Percentiles rank a stretch among this genome's conserved stretches.
Evolutionary conservation across 352 stramenopile species (phyloP).

Genomic region (Phytophthora tubulina): DNA sequence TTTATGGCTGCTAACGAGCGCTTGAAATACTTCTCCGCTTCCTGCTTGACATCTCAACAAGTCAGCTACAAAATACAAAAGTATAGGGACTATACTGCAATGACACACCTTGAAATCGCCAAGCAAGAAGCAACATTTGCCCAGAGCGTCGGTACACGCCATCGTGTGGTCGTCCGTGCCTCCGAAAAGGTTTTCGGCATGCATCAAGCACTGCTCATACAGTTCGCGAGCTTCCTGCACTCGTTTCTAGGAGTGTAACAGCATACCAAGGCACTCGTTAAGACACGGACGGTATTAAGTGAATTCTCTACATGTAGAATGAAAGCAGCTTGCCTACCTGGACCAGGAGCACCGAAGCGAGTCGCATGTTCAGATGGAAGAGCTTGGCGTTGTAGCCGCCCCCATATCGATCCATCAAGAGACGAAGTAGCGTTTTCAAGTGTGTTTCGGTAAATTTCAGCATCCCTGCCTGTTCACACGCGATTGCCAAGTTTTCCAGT

Average conservation of each 20-base stretch:
- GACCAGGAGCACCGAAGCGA: slow-evolving; percentile 49
- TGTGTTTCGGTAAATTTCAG: slow-evolving; percentile 32
- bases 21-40: slow-evolving; percentile 56
- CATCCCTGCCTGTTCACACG: slow-evolving; percentile 23
- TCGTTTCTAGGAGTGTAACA: slow-evolving; percentile 43
- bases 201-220: slow-evolving; percentile 46
- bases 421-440: slow-evolving; percentile 29
- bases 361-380: slow-evolving; percentile 45
- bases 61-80: not conserved
- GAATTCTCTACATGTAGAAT: not conserved
- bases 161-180: slow-evolving; percentile 30
- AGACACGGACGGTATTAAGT: not conserved
- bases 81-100: too few relatives aligned
- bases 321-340: slow-evolving; percentile 42
- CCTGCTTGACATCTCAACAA: slow-evolving; percentile 27
- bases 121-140: slow-evolving; percentile 65
- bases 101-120: slow-evolving; percentile 59
- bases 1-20: slow-evolving; percentile 41
- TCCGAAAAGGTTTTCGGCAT: slow-evolving; percentile 40
- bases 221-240: slow-evolving; percentile 47
- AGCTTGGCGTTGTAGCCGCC: slow-evolving; percentile 64
- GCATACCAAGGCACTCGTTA: not conserved
- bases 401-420: slow-evolving; percentile 47
- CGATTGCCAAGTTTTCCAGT: slow-evolving; percentile 66
- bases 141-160: slow-evolving; percentile 56